Conservation (phyloP, 352 stramenopile species). For the Globisporangium canariense region DNA sequence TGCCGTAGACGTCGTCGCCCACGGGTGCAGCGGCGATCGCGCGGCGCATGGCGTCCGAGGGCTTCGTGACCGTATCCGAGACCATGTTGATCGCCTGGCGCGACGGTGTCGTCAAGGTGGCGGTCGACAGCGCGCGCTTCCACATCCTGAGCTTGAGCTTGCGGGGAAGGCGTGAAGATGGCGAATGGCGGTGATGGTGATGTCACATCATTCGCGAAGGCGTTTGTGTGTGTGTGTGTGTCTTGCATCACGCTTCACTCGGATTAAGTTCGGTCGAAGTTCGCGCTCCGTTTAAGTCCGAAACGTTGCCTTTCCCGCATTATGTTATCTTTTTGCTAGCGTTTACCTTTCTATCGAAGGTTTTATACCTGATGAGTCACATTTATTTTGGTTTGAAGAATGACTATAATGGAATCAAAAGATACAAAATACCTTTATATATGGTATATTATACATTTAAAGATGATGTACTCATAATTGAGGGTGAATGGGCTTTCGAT, state of each 20-base stretch:
- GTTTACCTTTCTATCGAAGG: neutral
- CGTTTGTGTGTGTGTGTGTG: neutral
- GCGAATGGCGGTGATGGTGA: neutral
- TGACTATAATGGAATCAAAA: too few species aligned
- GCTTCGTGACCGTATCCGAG: conserved; percentile 96
- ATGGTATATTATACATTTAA: too few species aligned
- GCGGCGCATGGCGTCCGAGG: conserved; percentile 90
- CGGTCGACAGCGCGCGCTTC: conserved; percentile 13
- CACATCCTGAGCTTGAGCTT: conserved; percentile 7
- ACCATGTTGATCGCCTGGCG: conserved; percentile 86
- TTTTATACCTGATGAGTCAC: neutral
- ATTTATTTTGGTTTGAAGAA: neutral
- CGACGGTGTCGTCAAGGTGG: neutral
- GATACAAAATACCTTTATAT: too few species aligned
- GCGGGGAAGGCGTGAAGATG: neutral
- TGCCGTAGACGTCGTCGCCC: conserved; percentile 72
- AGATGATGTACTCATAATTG: too few species aligned
- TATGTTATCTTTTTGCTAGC: neutral
- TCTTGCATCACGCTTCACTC: neutral
- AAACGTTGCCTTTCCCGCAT: neutral
- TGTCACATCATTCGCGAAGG: neutral
- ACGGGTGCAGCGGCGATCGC: conserved; percentile 78
- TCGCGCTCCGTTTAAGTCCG: neutral
- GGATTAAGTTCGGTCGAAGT: too few species aligned
- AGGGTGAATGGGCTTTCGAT: too few species aligned